A percentile compares a stretch with the other conserved stretches of the same genome.
Conservation (phyloP, 2,329 filamentous ascomycete genomes). For the Lomentospora prolificans region DNA sequence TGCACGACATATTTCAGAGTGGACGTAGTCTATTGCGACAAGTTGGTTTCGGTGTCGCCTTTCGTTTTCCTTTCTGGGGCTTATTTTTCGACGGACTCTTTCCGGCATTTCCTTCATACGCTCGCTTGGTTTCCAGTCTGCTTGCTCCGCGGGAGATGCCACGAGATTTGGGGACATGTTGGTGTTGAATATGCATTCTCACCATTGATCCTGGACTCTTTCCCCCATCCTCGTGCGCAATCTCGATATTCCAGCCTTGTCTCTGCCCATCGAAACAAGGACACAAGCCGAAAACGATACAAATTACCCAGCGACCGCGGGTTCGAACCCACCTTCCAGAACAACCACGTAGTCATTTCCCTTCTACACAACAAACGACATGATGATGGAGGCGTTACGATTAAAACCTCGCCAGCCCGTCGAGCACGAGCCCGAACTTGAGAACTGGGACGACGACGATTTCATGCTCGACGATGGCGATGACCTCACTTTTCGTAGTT, state of each 20-base stretch:
- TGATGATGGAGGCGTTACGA: slow-evolving; percentile 44
- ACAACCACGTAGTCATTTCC: not conserved
- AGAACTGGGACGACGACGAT: slow-evolving; percentile 73
- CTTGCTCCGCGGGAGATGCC: slow-evolving; percentile 13
- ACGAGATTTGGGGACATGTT: slow-evolving; percentile 10
- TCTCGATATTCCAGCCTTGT: not conserved
- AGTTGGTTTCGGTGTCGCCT: too few relatives aligned
- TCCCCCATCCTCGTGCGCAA: not conserved
- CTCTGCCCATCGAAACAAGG: not conserved
- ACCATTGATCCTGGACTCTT: slow-evolving; percentile 10
- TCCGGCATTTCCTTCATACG: not conserved
- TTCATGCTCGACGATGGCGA: slow-evolving; percentile 57
- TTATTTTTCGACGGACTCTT: not conserved
- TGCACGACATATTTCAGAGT: too few relatives aligned
- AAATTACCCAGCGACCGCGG: not conserved
- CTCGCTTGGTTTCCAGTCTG: not conserved
- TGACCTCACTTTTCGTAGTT: slow-evolving; percentile 50
- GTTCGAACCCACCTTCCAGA: not conserved
- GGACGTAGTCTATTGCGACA: too few relatives aligned
- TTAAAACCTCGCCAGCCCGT: slow-evolving; percentile 44
- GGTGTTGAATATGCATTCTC: slow-evolving; percentile 16
- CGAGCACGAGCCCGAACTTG: slow-evolving; percentile 45
- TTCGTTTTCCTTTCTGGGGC: too few relatives aligned
- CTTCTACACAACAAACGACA: too few relatives aligned
- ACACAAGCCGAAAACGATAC: not conserved